Base-by-base conservation (phyloP, 2,329 filamentous ascomycete genomes). In the Chaetomiaceae sp. region DNA sequence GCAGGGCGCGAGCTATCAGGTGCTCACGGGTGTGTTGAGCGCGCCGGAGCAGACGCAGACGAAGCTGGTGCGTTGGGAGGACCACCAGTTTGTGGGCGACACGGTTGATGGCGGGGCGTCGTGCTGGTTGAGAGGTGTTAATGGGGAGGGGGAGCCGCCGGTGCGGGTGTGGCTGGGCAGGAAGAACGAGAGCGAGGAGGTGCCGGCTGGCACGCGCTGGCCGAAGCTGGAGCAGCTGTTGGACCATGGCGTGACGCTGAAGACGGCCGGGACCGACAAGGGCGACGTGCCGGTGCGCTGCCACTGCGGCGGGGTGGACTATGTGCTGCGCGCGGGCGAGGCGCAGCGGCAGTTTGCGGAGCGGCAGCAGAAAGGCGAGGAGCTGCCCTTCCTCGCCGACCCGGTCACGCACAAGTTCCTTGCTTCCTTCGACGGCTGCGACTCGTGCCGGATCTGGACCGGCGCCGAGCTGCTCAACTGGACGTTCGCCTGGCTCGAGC, bases 101-200 rank as follows among this genome's bases (percentile, higher is more conserved):
- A 79, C 76, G 0, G 22, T 64, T 1, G 76, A 80, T 54, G 76
- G 75, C 2, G 76, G 77, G 0, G 66, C 73, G 1, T 67, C 67
- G 2, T 56, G 65, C 1, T 79, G 72, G 72, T 54, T 76, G 4
- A 62, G 61, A 19, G 52, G 61, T 6, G 42, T 59, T 0, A 68
- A 70, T 33, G 44, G 52, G 1, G 59, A 65, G 35, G 64, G 62
- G 0, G 40, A 27, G 8, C 54, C 53, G 7, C 53, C 51, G 8
- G 47, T 59, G 0, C 69, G 64, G 66, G 50, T 44, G 10, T 60
- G 53, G 0, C 33, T 41, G 2, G 38, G 49, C 0, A 40, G 50
- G 0, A 29, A 48, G 3, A 64, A 54, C 34, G 9, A 9, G 29
- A 48, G 45, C 17, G 59, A 59, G 26, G 62, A 60, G 32, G 18